phyloP scores from a whole-genome alignment of 768 basidiomycete species.

The Megacollybia marginata region DNA sequence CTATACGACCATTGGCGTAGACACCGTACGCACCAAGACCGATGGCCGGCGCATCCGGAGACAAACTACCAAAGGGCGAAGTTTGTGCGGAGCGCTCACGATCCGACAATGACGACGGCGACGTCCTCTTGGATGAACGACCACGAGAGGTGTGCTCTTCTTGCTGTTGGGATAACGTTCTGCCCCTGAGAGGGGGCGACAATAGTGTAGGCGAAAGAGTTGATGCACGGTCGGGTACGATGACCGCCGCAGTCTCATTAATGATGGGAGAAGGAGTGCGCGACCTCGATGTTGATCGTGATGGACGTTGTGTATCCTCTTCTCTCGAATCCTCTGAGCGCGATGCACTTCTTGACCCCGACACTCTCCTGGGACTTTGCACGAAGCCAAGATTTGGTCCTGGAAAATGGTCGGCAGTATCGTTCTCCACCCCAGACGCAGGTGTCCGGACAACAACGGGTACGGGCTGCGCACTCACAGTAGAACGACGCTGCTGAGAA shows the following conservation, averaged over 20 bases:
- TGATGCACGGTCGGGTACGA: slow-evolving; percentile 9
- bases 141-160: slow-evolving; percentile 29
- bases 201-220: background rate
- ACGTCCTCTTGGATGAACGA: slow-evolving; percentile 45
- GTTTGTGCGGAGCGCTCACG: slow-evolving; percentile 26
- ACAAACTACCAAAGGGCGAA: slow-evolving; percentile 20
- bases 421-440: slow-evolving; percentile 17
- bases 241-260: slow-evolving; percentile 12
- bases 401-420: slow-evolving; percentile 53
- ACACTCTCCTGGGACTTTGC: background rate
- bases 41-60: slow-evolving; percentile 16
- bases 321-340: background rate
- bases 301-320: slow-evolving; percentile 12
- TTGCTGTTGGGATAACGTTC: slow-evolving; percentile 3
- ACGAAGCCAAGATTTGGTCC: slow-evolving; percentile 46
- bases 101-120: slow-evolving; percentile 49
- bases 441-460: slow-evolving; percentile 14
- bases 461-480: slow-evolving; percentile 11
- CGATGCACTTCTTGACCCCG: background rate
- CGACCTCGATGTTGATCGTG: slow-evolving; percentile 29
- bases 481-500: background rate
- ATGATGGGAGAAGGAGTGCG: slow-evolving; percentile 37
- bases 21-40: slow-evolving; percentile 1
- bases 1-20: slow-evolving; percentile 15
- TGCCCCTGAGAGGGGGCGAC: slow-evolving; percentile 4